phyloP scores from a whole-genome alignment of 1,139 yeast genomes.

The Blastobotrys buckinghamii region DNA sequence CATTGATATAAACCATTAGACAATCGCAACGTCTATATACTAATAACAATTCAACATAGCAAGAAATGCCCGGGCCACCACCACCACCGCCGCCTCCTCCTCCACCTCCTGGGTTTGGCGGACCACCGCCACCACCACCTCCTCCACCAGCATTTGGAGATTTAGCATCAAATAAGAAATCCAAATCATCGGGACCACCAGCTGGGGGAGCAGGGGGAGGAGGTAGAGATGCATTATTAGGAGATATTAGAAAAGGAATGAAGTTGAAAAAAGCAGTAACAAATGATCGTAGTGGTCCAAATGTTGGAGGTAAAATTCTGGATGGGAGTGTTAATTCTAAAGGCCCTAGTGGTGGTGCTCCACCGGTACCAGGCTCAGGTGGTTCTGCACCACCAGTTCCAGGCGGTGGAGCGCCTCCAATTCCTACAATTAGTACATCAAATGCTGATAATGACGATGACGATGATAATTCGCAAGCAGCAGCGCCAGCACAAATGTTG shows the following conservation, averaged over 20 bases:
- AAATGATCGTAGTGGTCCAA: conserved; percentile 60
- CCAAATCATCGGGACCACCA: conserved; percentile 19
- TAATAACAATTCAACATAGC: background rate
- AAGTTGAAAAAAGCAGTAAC: conserved; percentile 70
- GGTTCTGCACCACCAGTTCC: conserved; percentile 12
- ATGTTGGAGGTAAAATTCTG: conserved; percentile 36
- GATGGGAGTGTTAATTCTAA: conserved; percentile 20
- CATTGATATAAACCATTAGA: background rate
- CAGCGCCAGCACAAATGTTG: conserved; percentile 45
- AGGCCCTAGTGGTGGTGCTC: conserved; percentile 33
- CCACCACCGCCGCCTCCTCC: conserved; percentile 29
- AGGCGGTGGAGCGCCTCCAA: conserved; percentile 20
- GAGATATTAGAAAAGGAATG: conserved; percentile 80
- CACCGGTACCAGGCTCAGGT: conserved; percentile 36
- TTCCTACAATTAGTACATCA: conserved; percentile 7
- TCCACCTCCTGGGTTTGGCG: conserved; percentile 25
- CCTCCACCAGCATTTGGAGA: conserved; percentile 32
- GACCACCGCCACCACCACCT: conserved; percentile 31
- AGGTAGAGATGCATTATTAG: conserved; percentile 66
- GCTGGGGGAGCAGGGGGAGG: conserved; percentile 19
- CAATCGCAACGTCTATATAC: background rate
- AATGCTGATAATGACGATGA: conserved; percentile 18
- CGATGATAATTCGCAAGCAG: background rate
- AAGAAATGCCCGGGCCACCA: conserved; percentile 27
- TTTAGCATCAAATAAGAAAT: conserved; percentile 21